Evolutionary conservation across 2,329 filamentous ascomycete species (phyloP).

Genomic region (Cercospora sesami): DNA sequence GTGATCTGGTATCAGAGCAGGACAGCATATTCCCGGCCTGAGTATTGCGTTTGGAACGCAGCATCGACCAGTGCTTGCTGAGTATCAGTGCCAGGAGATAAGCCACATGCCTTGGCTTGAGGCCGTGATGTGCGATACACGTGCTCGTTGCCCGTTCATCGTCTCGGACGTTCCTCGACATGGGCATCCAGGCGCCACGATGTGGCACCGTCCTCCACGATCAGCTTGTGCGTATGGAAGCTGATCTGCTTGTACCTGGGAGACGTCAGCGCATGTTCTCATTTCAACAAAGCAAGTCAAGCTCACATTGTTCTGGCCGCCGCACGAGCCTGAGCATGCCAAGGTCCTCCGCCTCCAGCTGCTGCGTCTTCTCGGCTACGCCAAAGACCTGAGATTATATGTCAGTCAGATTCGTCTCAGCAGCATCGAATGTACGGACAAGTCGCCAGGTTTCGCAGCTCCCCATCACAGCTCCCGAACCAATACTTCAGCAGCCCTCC

Average conservation of each 20-base stretch:
- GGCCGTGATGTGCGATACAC: background rate
- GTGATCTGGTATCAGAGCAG: background rate
- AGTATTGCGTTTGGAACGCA: background rate
- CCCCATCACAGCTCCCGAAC: slow-evolving; percentile 73
- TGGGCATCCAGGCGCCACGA: slow-evolving; percentile 52
- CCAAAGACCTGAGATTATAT: slow-evolving; percentile 61
- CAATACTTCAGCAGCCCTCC: slow-evolving; percentile 91
- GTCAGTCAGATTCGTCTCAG: background rate
- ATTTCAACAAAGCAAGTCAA: background rate
- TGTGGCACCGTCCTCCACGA: slow-evolving; percentile 64
- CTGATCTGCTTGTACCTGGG: slow-evolving; percentile 43
- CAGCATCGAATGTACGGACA: slow-evolving; percentile 40
- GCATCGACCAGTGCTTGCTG: too few species aligned
- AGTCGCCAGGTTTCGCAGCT: slow-evolving; percentile 78
- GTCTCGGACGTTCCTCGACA: slow-evolving; percentile 1
- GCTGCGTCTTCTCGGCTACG: slow-evolving; percentile 60
- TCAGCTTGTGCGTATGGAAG: slow-evolving; percentile 51
- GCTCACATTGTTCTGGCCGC: slow-evolving; percentile 48
- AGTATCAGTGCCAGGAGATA: too few species aligned
- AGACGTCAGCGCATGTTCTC: background rate
- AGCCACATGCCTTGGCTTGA: too few species aligned
- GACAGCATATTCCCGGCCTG: background rate
- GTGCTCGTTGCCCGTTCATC: background rate
- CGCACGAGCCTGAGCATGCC: slow-evolving; percentile 55
- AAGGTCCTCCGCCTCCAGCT: slow-evolving; percentile 59